Conservation (phyloP, 495 filamentous ascomycete genomes). For the Penicillium ochrochloron region DNA sequence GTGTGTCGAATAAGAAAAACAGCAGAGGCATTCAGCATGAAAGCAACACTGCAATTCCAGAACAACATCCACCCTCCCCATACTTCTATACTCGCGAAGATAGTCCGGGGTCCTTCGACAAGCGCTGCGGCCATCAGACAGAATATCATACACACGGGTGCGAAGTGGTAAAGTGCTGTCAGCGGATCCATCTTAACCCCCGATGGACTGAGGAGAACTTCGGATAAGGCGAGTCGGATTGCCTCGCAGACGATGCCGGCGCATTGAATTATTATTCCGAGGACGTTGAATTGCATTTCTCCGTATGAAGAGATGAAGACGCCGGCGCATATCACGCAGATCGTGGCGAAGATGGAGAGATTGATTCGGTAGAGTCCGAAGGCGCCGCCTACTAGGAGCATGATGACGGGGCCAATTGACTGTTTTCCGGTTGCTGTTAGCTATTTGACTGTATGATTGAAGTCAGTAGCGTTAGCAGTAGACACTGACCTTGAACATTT, state of each 20-base stretch:
- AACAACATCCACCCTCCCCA: not conserved
- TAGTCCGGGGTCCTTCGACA: not conserved
- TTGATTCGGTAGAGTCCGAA: constrained; percentile 4
- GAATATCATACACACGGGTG: not conserved
- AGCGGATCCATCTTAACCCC: constrained; percentile 1
- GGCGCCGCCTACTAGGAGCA: not conserved
- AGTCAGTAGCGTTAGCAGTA: not conserved
- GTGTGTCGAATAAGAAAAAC: not conserved
- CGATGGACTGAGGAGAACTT: not conserved
- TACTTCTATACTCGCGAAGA: not conserved
- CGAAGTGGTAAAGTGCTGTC: constrained; percentile 3
- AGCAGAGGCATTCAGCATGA: not conserved
- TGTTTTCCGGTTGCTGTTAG: not conserved
- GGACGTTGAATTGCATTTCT: not conserved
- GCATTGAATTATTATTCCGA: constrained; percentile 2
- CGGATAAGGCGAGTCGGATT: not conserved
- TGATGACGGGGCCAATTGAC: not conserved
- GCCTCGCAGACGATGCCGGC: constrained; percentile 6
- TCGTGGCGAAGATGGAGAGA: not conserved
- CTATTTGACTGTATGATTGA: too few species aligned
- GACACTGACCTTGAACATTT: constrained; percentile 3
- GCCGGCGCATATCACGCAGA: not conserved
- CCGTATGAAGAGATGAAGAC: not conserved
- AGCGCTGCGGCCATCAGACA: not conserved
- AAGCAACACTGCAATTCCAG: not conserved